phyloP scores from a whole-genome alignment of 495 filamentous ascomycete genomes.

The Talaromyces trachyspermus region DNA sequence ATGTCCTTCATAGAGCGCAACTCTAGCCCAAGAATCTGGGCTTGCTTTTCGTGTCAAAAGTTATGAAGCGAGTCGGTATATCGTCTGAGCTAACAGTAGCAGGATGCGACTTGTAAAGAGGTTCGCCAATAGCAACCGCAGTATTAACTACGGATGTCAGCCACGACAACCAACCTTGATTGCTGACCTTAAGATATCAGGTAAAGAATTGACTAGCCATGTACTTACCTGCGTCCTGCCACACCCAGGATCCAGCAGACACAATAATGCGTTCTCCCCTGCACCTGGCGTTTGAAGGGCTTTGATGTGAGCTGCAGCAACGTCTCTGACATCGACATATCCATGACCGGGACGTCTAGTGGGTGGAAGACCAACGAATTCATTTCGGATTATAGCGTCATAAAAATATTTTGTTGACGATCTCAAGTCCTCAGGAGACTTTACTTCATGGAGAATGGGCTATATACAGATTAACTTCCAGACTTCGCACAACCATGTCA shows the following conservation, averaged over 20 bases:
- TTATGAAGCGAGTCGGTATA: not conserved
- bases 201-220: slow-evolving; percentile 1
- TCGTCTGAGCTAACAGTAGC: not conserved
- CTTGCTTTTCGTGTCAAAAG: not conserved
- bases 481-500: not conserved
- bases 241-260: slow-evolving; percentile 22
- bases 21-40: not conserved
- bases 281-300: slow-evolving; percentile 46
- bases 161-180: not conserved
- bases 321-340: slow-evolving; percentile 54
- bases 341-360: not conserved
- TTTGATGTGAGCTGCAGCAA: slow-evolving; percentile 47
- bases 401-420: not conserved
- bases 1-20: not conserved
- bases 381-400: slow-evolving; percentile 1
- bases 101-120: slow-evolving; percentile 1
- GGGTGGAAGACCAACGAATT: not conserved
- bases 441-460: slow-evolving; percentile 1
- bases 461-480: not conserved
- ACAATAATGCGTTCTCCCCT: slow-evolving; percentile 48
- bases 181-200: not conserved
- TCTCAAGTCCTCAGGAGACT: not conserved
- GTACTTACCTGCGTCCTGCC: slow-evolving; percentile 1
- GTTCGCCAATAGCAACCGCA: not conserved
- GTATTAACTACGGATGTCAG: not conserved